A percentile compares a stretch with the other conserved stretches of the same genome.
Evolutionary conservation across 192 early-diverging fungal species (phyloP).

Genomic region (Diversispora eburnea): DNA sequence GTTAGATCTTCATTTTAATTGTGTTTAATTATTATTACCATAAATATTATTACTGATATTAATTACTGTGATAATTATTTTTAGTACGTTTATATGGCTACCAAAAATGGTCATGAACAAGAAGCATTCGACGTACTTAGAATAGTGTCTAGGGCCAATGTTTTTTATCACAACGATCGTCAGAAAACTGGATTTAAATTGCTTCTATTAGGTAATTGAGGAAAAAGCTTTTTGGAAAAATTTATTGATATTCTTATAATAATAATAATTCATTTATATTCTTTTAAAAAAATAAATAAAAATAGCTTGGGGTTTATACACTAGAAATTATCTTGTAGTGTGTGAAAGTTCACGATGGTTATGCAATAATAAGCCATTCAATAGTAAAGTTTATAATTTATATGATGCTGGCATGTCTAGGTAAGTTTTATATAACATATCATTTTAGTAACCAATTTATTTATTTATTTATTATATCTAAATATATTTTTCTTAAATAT

Average conservation of each 20-base stretch:
- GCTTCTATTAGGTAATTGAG: conserved; percentile 56
- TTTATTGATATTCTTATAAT: neutral
- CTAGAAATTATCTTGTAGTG: conserved; percentile 27
- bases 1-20: conserved; percentile 34
- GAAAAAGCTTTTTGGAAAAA: neutral
- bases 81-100: conserved; percentile 56
- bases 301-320: conserved; percentile 38
- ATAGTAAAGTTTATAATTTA: conserved; percentile 45
- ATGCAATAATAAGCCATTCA: conserved; percentile 36
- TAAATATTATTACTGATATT: neutral
- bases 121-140: conserved; percentile 59
- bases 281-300: neutral
- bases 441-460: neutral
- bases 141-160: conserved; percentile 51
- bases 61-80: neutral
- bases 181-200: conserved; percentile 39
- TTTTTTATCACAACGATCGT: conserved; percentile 55
- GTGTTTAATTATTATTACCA: neutral
- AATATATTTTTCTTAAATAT: neutral
- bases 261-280: neutral
- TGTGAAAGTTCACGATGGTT: conserved; percentile 41
- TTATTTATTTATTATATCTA: neutral
- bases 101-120: conserved; percentile 45
- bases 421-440: conserved; percentile 22
- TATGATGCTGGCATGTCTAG: conserved; percentile 46